These are phyloP conservation scores for Dryas drummondii DNA, from an alignment of 306 rosid genomes.

Conservation along the genomic window DNA sequence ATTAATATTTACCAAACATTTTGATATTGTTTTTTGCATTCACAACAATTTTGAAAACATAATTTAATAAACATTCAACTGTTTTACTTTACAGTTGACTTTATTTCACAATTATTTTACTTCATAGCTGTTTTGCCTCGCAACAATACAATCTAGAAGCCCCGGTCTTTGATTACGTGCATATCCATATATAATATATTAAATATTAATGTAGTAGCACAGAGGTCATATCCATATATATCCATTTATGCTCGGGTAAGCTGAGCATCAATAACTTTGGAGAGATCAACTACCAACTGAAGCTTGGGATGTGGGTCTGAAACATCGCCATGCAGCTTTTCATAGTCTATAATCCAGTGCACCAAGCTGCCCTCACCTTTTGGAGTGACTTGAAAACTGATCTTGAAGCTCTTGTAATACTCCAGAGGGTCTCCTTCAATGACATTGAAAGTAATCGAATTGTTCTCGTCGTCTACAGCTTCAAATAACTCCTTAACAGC, in stretches of 20 bases:
- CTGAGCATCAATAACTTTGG: conserved; percentile 26
- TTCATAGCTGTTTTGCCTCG: too few species aligned
- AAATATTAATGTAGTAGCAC: too few species aligned
- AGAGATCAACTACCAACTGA: conserved; percentile 6
- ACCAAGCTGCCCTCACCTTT: conserved; percentile 28
- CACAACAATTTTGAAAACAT: too few species aligned
- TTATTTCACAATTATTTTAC: too few species aligned
- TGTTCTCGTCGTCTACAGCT: conserved; percentile 35
- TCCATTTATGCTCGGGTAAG: not conserved
- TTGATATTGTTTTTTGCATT: too few species aligned
- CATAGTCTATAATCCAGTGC: conserved; percentile 40
- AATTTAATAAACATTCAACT: too few species aligned
- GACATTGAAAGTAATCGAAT: conserved; percentile 23
- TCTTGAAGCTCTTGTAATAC: conserved; percentile 35
- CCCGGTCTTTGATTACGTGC: too few species aligned
- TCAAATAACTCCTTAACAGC: conserved; percentile 38
- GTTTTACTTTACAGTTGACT: too few species aligned
- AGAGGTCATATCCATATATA: too few species aligned
- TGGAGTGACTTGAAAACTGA: conserved; percentile 18
- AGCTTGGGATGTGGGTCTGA: conserved; percentile 40
- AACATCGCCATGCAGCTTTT: conserved; percentile 30
- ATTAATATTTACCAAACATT: too few species aligned
- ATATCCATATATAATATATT: too few species aligned
- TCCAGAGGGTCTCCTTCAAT: conserved; percentile 34
- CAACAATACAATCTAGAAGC: too few species aligned